These are phyloP conservation scores for Penicillium brevicompactum DNA, from an alignment of 2,329 filamentous ascomycete genomes.

Conservation along the genomic window DNA sequence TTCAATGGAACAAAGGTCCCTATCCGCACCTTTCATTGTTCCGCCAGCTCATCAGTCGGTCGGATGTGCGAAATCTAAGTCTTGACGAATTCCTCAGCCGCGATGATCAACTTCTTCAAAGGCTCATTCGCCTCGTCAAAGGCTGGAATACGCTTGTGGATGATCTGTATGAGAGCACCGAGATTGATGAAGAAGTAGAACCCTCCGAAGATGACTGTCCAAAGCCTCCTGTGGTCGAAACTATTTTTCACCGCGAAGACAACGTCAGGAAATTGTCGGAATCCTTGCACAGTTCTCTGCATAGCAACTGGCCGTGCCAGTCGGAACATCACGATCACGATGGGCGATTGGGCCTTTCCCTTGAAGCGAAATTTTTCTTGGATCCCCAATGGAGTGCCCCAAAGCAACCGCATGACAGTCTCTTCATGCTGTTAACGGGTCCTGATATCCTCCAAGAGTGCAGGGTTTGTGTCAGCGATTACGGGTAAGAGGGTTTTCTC, in stretches of 20 bases:
- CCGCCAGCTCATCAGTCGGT: neutral
- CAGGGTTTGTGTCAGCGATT: neutral
- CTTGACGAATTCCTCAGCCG: neutral
- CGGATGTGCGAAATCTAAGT: neutral
- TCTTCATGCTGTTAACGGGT: neutral
- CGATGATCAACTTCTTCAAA: neutral
- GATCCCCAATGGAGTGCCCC: constrained; percentile 13
- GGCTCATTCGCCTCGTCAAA: neutral
- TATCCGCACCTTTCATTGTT: neutral
- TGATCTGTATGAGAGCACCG: neutral
- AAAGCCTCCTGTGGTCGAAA: neutral
- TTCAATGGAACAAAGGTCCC: neutral
- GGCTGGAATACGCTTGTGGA: neutral
- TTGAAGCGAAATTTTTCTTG: constrained; percentile 12
- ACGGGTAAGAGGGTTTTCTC: neutral
- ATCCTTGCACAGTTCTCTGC: constrained; percentile 5
- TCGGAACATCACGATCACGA: constrained; percentile 12
- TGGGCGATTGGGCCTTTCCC: constrained; percentile 10
- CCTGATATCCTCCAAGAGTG: neutral
- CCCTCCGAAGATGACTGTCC: neutral
- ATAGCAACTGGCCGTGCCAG: constrained; percentile 10
- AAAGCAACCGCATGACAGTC: constrained; percentile 1
- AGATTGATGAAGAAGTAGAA: neutral
- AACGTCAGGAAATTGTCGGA: constrained; percentile 1
- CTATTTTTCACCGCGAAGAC: neutral